Base-by-base conservation (phyloP, 129 eudicot species). In the Chrysanthemum seticuspe region DNA sequence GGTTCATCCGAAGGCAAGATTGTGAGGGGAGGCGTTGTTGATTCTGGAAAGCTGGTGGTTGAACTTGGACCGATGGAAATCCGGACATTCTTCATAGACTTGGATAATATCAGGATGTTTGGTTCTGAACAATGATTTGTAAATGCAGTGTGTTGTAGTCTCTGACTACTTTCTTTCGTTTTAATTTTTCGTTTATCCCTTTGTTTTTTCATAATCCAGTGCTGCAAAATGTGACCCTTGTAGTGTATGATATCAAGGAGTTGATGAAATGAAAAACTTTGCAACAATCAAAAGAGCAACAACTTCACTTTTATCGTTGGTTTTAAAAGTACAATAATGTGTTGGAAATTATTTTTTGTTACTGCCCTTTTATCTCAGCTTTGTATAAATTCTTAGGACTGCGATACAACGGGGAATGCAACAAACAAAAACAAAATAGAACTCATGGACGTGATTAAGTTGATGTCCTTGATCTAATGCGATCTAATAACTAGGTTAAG, bases 41-140 rank as follows among this genome's bases (percentile, higher is more conserved):
- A 92, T 85, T 83, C 95, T n/a, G 79, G 44, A 55, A 82, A 73
- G 79, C 83, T 85, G 45, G 82, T 89, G 13, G 90, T 87, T 65
- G 98, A 92, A 84, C 90, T 92, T 72, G 95, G 84, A 27, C 96
- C 98, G 8, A 87, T 87, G 98, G 96, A 87, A 84, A 87, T 93
- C 74, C 80, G 96, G 45, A 89, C 96, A 62, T 93, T 89, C 75
- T 62, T 92, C 57, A 65, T 91, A 13, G 73, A 83, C 67, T 78
- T 88, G 23, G 79, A 78, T 66, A 14, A 82, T 78, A 83, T 80
- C 14, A 65, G 49, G 59, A 76, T 78, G 70, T 76, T 73, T 79
- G 85, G 76, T 75, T 81, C 89, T 71, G 58, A 76, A 60, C 63
- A 44, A 60, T 48, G 65, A 70, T 27, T 5, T 73, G 49, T 16